phyloP scores from a whole-genome alignment of 1,284 basidiomycete species.

The Melanopsichium pennsylvanicum region DNA sequence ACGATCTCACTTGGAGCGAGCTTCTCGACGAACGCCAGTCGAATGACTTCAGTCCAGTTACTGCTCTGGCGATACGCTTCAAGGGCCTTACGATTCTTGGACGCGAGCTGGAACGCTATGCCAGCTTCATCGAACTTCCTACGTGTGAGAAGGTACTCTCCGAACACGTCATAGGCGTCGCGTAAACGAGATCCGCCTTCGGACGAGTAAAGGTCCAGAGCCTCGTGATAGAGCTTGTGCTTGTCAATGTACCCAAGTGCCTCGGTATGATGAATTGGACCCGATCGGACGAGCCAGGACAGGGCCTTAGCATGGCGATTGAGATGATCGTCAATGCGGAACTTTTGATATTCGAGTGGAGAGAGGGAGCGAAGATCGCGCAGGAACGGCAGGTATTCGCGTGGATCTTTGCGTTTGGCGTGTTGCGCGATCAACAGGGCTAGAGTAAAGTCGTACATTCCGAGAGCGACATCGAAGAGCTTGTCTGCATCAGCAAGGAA shows the following conservation, averaged over 20 bases:
- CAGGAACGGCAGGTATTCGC: constrained; percentile 96
- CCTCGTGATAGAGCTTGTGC: constrained; percentile 73
- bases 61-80: constrained; percentile 47
- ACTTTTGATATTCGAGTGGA: constrained; percentile 79
- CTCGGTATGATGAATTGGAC: constrained; percentile 78
- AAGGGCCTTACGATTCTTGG: constrained; percentile 45
- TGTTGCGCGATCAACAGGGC: constrained; percentile 96
- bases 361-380: constrained; percentile 84
- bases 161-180: constrained; percentile 73
- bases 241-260: constrained; percentile 80
- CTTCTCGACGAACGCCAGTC: constrained; percentile 42
- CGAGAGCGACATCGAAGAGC: constrained; percentile 91
- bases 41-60: constrained; percentile 56
- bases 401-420: constrained; percentile 94
- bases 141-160: constrained; percentile 85
- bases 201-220: constrained; percentile 27
- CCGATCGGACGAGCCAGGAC: constrained; percentile 77
- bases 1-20: constrained; percentile 67
- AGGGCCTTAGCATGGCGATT: constrained; percentile 80
- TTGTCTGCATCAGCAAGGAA: constrained; percentile 93
- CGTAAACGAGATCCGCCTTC: constrained; percentile 25
- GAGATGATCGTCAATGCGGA: constrained; percentile 92
- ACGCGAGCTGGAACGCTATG: constrained; percentile 45
- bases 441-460: constrained; percentile 97
- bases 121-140: constrained; percentile 85